A percentile compares a stretch with the other conserved stretches of the same genome.
Conservation (phyloP, 257 asterid genomes). For the Petunia secreta region DNA sequence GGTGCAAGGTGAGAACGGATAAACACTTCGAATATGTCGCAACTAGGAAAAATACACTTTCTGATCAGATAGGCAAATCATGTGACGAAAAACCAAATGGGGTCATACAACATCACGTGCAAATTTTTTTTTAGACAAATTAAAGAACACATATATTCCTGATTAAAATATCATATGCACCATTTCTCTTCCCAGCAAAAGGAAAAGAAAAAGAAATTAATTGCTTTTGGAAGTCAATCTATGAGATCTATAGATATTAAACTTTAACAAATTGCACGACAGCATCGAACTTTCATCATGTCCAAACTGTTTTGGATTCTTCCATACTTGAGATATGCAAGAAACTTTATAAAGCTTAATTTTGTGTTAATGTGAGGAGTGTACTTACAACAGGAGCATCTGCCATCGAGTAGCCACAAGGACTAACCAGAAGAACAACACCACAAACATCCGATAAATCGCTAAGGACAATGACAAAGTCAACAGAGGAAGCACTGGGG, state of each 20-base stretch:
- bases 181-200: constrained; percentile 18
- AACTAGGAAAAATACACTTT: not conserved
- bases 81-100: constrained; percentile 19
- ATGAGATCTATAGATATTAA: not conserved
- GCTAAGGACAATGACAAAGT: constrained; percentile 76
- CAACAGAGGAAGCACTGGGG: constrained; percentile 68
- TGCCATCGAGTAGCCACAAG: constrained; percentile 86
- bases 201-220: constrained; percentile 4
- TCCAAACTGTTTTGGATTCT: not conserved
- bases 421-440: constrained; percentile 82
- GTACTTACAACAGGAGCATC: constrained; percentile 94
- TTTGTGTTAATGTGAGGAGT: constrained; percentile 7
- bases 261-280: not conserved
- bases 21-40: not conserved
- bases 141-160: not conserved
- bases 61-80: constrained; percentile 18
- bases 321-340: constrained; percentile 4
- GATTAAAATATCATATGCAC: not conserved
- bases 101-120: not conserved
- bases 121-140: not conserved
- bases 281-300: not conserved
- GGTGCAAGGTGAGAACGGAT: not conserved
- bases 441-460: constrained; percentile 89
- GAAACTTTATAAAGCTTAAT: constrained; percentile 10
- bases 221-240: constrained; percentile 20